These are phyloP conservation scores for Cladosporium oxysporum DNA, from an alignment of 2,329 filamentous ascomycete genomes.

Conservation along the genomic window DNA sequence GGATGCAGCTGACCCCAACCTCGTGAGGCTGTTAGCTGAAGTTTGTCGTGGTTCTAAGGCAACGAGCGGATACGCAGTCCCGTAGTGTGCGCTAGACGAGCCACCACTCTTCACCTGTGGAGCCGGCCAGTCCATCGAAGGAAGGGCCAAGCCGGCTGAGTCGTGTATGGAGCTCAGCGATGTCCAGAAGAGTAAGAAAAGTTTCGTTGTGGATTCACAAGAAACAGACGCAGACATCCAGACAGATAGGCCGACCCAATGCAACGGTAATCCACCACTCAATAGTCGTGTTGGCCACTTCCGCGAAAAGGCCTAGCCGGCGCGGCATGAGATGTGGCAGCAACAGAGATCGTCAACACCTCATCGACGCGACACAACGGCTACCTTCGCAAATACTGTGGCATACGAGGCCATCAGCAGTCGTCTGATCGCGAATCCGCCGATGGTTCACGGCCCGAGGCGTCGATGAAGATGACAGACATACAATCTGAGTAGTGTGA, in stretches of 20 bases:
- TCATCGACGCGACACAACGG: background rate
- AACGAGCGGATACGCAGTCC: constrained; percentile 2
- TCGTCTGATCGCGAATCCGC: constrained; percentile 7
- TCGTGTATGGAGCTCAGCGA: constrained; percentile 5
- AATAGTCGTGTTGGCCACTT: background rate
- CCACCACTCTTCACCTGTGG: constrained; percentile 17
- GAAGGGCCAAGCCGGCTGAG: constrained; percentile 17
- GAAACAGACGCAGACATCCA: constrained; percentile 3
- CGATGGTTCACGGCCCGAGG: constrained; percentile 10
- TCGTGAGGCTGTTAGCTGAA: constrained; percentile 11
- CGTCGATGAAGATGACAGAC: constrained; percentile 15
- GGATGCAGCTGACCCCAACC: constrained; percentile 8
- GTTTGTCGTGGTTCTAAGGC: constrained; percentile 3
- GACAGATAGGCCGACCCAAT: constrained; percentile 7
- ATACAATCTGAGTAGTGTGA: constrained; percentile 12
- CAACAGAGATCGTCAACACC: background rate
- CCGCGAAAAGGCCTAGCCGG: background rate
- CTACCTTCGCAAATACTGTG: background rate
- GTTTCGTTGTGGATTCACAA: background rate
- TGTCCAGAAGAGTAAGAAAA: constrained; percentile 11
- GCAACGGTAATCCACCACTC: constrained; percentile 6
- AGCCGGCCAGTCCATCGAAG: constrained; percentile 14
- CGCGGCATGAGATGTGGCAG: background rate
- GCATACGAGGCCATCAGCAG: background rate
- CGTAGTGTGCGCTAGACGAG: constrained; percentile 10